Evolutionary conservation across 2,329 filamentous ascomycete species (phyloP).

Genomic region (Chaetomium olivaceum): DNA sequence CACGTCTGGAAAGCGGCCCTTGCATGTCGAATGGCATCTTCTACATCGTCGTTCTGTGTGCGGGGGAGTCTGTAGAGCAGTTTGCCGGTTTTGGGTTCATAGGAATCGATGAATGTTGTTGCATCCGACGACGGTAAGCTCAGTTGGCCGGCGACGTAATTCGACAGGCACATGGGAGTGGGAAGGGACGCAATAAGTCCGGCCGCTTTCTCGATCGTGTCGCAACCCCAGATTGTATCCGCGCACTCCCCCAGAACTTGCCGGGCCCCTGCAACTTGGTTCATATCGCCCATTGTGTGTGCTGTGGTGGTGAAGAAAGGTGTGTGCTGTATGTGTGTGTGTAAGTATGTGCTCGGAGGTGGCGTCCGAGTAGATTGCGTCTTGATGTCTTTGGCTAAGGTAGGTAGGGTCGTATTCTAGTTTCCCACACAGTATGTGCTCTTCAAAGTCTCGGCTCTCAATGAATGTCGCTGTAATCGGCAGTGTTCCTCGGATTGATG

Average conservation of each 20-base stretch:
- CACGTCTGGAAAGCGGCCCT: conserved; percentile 35
- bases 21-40: conserved; percentile 32
- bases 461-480: no score
- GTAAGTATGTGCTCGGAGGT: background rate
- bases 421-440: no score
- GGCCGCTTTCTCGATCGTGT: conserved; percentile 36
- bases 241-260: background rate
- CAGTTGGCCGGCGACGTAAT: conserved; percentile 29
- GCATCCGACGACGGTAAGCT: conserved; percentile 22
- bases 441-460: no score
- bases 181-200: conserved; percentile 23
- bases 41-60: conserved; percentile 32
- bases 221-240: conserved; percentile 32
- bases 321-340: no score
- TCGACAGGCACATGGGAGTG: conserved; percentile 16
- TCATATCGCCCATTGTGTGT: background rate
- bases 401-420: no score
- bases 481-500: no score
- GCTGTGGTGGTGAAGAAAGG: no score
- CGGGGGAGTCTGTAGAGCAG: conserved; percentile 33
- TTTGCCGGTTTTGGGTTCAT: conserved; percentile 37
- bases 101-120: conserved; percentile 33
- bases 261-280: background rate
- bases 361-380: no score
- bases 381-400: no score